Evolutionary conservation across 1,284 basidiomycete species (phyloP), one percentile per base, ranked within the genome.

Genomic region (Malassezia caprae): DNA sequence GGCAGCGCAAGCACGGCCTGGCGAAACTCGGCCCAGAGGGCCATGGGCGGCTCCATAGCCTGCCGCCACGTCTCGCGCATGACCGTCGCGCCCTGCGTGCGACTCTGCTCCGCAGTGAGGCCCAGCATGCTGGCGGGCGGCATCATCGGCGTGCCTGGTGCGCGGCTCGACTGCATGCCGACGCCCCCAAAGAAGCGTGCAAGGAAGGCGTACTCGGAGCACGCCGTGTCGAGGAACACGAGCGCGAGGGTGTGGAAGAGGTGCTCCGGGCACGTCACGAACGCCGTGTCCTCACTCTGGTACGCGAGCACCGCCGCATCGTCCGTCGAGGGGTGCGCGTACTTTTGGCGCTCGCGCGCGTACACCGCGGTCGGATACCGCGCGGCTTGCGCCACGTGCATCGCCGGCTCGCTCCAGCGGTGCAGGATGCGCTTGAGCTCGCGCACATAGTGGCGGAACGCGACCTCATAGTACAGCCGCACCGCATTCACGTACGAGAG

Each of bases 391-490:
- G 37, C 55, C 1, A 57, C 28, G 13, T 19, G 39, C n/a, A 8
- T n/a, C 2, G 41, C 34, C n/a, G 49, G n/a, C 37, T 68, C 66
- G 17, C 2, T 26, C 66, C 66, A 68, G 7, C 64, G 37, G 19
- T 64, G 54, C 4, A 64, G 27, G 8, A 61, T 37, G 4, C 54
- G 53, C 11, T 53, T 56, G 0, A 72, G 43, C 43, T 60, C 85
- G 28, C 94, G 80, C 26, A 84, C 81, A 73, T 98, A 99, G 45
- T 94, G 79, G 56, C 94, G 79, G 71, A 98, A 91, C 0, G 86
- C 89, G 15, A 94, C 96, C 76, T 99, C 94, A 61, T 90, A 96
- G 74, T 96, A 99, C 17, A 88, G 82, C 19, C 90, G 82, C 4
- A 88, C 86, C 11, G 87, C 83, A 41, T 82, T 82, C 28, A 87